Evolutionary conservation across 1,284 basidiomycete genomes (phyloP).

Genomic region (Earliella scabrosa): DNA sequence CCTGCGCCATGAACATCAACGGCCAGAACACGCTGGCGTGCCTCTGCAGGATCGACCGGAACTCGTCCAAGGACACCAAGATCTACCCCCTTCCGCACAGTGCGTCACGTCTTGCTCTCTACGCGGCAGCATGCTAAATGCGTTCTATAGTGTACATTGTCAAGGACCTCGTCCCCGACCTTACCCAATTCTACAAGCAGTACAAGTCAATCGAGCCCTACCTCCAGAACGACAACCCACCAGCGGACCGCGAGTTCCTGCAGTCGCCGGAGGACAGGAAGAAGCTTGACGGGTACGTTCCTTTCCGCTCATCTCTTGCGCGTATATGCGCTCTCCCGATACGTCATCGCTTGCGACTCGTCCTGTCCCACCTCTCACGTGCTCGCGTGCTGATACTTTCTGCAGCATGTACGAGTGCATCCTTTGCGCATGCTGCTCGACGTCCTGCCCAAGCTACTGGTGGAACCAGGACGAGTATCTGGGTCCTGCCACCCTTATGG

Average conservation of each 20-base stretch:
- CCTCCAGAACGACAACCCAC: constrained; percentile 91
- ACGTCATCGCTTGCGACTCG: constrained; percentile 8
- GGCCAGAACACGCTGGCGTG: constrained; percentile 98
- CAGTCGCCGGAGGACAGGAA: constrained; percentile 92
- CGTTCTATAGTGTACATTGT: constrained; percentile 94
- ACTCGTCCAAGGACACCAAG: constrained; percentile 76
- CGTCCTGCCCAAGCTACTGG: constrained; percentile 96
- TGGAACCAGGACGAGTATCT: constrained; percentile 99
- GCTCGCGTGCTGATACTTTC: neutral
- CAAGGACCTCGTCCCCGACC: constrained; percentile 94
- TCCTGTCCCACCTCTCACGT: constrained; percentile 23
- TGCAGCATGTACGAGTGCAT: constrained; percentile 88
- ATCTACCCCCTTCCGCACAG: constrained; percentile 99
- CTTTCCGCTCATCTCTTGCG: neutral
- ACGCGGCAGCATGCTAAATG: neutral
- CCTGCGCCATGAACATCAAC: constrained; percentile 99
- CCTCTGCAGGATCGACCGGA: constrained; percentile 92
- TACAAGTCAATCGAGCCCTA: constrained; percentile 99
- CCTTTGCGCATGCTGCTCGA: constrained; percentile 94
- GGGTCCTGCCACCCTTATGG: constrained; percentile 96
- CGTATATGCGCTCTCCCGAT: constrained; percentile 11
- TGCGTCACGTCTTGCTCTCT: constrained; percentile 44
- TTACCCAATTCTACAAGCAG: constrained; percentile 97
- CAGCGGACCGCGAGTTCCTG: constrained; percentile 82
- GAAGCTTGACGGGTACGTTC: constrained; percentile 85